Base-by-base conservation (phyloP, 140 eudicot genomes). In the Erigeron philadelphicus region DNA sequence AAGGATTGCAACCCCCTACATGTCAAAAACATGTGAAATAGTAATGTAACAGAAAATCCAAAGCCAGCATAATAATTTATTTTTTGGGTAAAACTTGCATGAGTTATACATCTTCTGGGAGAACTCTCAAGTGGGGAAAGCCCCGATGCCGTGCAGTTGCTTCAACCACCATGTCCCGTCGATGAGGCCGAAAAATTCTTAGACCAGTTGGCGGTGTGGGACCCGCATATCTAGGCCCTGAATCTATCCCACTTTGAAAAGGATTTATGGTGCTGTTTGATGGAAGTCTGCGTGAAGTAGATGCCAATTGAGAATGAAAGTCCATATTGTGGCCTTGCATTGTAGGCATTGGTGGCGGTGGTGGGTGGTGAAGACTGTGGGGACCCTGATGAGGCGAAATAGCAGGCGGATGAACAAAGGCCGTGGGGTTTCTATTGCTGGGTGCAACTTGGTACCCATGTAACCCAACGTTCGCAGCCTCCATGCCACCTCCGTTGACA, bases 1-100 rank as follows among this genome's bases (percentile, higher is more conserved):
- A 44, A 87, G 81, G 23, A 94, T 79, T 13, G 95, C 97, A 81
- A 85, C 88, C 54, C 84, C 95, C 97, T 90, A 58, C 78, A 82
- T 17, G 57, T 76, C 17, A 21, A 71, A 58, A 64, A 66, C 78
- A 70, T 21, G 21, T 16, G 11, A 63, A 61, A 43, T 31, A 47
- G 9, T 43, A 64, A 18, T 4, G 11, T 61, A 40, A 61, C 67
- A 6, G 31, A 41, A 61, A 40, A 15, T 40, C 15, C 9, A 23
- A 61, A 50, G 6, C 59, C 11, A 15, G 38, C 38, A 31, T 31
- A 4, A 31, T 2, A 2, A 4, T 31, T 31, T 31, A 2, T 31
- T 31, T 31, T 21, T 16, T 16, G 59, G 25, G 59, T 16, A 19
- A 53, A 21, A 16, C 31, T 50, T 67, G 63, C 68, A 67, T 7